Percentiles rank a stretch among this genome's conserved stretches.
Evolutionary conservation across 2,329 filamentous ascomycete genomes (phyloP).

Genomic region (Orbilia brochopaga): DNA sequence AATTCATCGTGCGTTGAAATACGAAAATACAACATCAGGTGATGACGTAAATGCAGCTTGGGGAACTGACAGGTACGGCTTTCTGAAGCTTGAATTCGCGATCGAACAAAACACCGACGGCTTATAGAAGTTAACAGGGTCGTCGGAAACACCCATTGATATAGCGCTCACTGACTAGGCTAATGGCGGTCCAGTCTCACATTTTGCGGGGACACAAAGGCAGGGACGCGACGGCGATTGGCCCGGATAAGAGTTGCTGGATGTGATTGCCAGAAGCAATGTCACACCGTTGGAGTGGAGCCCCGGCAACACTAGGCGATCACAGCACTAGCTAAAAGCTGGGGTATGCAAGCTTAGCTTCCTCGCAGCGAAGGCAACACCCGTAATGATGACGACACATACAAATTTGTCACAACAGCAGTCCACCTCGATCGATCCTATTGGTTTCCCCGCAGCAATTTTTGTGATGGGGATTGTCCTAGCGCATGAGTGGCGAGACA

Average conservation of each 20-base stretch:
- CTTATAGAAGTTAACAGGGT: too few species aligned
- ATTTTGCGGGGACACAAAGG: too few species aligned
- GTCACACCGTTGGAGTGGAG: constrained; percentile 2
- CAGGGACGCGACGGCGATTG: not conserved
- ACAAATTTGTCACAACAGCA: constrained; percentile 16
- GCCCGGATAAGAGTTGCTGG: not conserved
- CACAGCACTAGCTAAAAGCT: constrained; percentile 16
- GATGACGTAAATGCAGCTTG: too few species aligned
- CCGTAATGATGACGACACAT: constrained; percentile 48
- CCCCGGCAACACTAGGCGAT: constrained; percentile 36
- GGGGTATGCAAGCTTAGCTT: not conserved
- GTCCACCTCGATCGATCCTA: not conserved
- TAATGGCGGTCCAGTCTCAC: too few species aligned
- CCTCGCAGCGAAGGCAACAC: not conserved
- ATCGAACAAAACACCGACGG: too few species aligned
- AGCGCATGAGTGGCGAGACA: not conserved
- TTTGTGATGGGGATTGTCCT: not conserved
- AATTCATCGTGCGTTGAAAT: too few species aligned
- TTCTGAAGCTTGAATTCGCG: too few species aligned
- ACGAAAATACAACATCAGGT: too few species aligned
- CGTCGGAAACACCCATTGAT: too few species aligned
- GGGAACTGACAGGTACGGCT: too few species aligned
- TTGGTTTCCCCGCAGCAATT: not conserved
- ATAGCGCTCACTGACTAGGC: too few species aligned
- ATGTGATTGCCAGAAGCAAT: not conserved